Percentiles rank a stretch among this genome's conserved stretches.
Conservation (phyloP, 2,329 filamentous ascomycete species). For the Mariannaea sp. region DNA sequence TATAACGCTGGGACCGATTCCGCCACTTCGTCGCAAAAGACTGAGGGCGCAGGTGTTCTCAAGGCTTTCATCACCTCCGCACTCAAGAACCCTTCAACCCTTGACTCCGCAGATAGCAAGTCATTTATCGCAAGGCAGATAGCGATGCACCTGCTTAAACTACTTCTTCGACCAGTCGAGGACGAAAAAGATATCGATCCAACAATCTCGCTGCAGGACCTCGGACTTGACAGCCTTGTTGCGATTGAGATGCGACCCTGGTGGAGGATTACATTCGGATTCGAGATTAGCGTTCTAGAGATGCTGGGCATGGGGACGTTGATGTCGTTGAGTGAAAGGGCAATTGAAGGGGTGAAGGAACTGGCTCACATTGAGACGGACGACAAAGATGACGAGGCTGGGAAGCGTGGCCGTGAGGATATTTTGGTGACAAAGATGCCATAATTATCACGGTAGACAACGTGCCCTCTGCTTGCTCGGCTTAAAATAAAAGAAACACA, state of each 20-base stretch:
- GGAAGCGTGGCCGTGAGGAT: background rate
- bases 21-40: background rate
- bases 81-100: background rate
- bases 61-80: background rate
- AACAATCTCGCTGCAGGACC: slow-evolving; percentile 1
- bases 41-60: background rate
- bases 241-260: slow-evolving; percentile 22
- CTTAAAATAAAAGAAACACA: too few species aligned
- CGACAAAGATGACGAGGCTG: background rate
- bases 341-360: background rate
- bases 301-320: slow-evolving; percentile 19
- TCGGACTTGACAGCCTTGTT: slow-evolving; percentile 21
- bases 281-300: slow-evolving; percentile 23
- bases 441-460: too few species aligned
- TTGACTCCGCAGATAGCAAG: background rate
- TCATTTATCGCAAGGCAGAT: slow-evolving; percentile 14
- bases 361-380: background rate
- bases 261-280: slow-evolving; percentile 11
- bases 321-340: background rate
- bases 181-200: slow-evolving; percentile 10
- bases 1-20: slow-evolving; percentile 6
- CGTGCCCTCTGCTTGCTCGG: too few species aligned
- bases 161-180: slow-evolving; percentile 11
- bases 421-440: background rate
- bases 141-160: slow-evolving; percentile 14